A percentile compares a stretch with the other conserved stretches of the same genome.
Conservation (phyloP, 257 asterid species). For the Jacaranda mimosifolia region DNA sequence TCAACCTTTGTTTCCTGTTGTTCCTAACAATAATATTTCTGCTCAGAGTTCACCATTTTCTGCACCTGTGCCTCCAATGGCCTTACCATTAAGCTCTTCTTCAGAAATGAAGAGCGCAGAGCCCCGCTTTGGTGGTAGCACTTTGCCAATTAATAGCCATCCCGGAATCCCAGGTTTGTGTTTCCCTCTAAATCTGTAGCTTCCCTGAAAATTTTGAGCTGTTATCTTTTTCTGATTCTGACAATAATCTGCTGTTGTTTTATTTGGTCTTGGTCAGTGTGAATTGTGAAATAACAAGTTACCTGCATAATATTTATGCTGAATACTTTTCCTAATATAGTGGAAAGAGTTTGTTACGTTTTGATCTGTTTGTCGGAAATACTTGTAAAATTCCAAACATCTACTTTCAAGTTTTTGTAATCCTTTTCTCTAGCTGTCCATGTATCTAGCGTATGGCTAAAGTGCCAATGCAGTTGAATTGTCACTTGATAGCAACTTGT, state of each 20-base stretch:
- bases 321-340: conserved; percentile 18
- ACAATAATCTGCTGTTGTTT: conserved; percentile 18
- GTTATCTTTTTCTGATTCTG: conserved; percentile 2
- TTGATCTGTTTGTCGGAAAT: not conserved
- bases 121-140: conserved; percentile 43
- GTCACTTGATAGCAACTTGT: no score
- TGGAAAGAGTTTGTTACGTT: conserved; percentile 30
- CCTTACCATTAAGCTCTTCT: conserved; percentile 51
- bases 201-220: no score
- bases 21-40: conserved; percentile 53
- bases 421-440: no score
- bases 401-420: not conserved
- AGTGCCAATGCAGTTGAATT: no score
- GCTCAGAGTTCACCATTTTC: conserved; percentile 66
- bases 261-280: conserved; percentile 2
- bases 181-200: conserved; percentile 19
- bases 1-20: conserved; percentile 87
- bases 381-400: not conserved
- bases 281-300: conserved; percentile 13
- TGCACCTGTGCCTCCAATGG: conserved; percentile 52
- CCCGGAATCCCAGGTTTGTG: conserved; percentile 62
- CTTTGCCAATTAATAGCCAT: conserved; percentile 49
- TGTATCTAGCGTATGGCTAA: no score
- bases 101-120: conserved; percentile 53
- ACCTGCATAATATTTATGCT: conserved; percentile 6